These are phyloP conservation scores for Pisolithus marmoratus DNA, from an alignment of 768 basidiomycete genomes.

Conservation along the genomic window DNA sequence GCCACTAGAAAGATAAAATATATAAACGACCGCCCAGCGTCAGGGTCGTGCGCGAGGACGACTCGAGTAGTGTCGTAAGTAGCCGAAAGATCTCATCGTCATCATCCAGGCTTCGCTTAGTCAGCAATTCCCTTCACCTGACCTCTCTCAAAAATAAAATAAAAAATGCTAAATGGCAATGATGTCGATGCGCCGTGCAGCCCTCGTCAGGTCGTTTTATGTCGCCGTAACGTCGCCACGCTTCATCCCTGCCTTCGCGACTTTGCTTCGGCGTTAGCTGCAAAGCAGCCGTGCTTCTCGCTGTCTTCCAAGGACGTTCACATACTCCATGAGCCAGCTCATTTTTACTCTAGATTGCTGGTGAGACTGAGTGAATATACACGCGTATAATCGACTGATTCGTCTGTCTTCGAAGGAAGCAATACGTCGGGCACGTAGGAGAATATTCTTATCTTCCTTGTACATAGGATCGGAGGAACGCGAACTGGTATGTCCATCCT, in stretches of 20 bases:
- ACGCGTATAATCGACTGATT: background rate
- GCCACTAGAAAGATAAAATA: no score
- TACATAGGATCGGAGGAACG: slow-evolving; percentile 80
- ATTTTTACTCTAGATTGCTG: slow-evolving; percentile 52
- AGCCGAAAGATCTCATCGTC: no score
- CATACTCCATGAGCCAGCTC: slow-evolving; percentile 49
- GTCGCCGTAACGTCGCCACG: slow-evolving; percentile 26
- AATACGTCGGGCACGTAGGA: slow-evolving; percentile 66
- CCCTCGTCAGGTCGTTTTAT: slow-evolving; percentile 5
- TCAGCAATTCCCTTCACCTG: background rate
- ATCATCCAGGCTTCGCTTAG: background rate
- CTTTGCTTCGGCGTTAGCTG: slow-evolving; percentile 31
- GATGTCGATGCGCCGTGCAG: background rate
- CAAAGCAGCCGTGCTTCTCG: slow-evolving; percentile 44
- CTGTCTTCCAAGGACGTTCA: slow-evolving; percentile 42
- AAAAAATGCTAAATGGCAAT: no score
- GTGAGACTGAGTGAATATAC: slow-evolving; percentile 33
- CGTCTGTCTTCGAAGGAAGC: slow-evolving; percentile 46
- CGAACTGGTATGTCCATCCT: slow-evolving; percentile 57
- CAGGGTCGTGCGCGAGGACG: background rate
- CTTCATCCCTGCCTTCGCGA: slow-evolving; percentile 33
- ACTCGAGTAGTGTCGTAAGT: no score
- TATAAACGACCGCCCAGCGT: background rate
- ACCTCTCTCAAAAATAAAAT: background rate
- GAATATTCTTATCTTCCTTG: slow-evolving; percentile 86